These are phyloP conservation scores for Hygrophorus russula DNA, from an alignment of 768 basidiomycete species.

Conservation along the genomic window DNA sequence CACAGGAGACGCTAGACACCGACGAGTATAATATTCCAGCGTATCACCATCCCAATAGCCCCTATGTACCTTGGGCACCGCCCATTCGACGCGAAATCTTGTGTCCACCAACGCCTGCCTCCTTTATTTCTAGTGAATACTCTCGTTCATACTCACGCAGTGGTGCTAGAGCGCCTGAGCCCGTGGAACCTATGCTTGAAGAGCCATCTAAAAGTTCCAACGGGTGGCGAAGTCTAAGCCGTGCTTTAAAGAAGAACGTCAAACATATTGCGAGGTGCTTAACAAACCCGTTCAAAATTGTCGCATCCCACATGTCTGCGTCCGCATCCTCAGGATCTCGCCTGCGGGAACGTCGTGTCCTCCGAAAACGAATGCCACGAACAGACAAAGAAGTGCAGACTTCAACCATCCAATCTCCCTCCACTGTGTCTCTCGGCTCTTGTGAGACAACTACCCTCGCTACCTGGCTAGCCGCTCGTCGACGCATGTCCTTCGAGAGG, in stretches of 20 bases:
- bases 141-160: conserved; percentile 23
- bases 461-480: conserved; percentile 29
- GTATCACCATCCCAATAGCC: conserved; percentile 40
- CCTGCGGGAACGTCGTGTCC: not conserved
- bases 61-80: conserved; percentile 41
- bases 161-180: conserved; percentile 31
- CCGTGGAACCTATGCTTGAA: conserved; percentile 10
- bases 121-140: conserved; percentile 19
- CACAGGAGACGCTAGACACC: not conserved
- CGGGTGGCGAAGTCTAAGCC: conserved; percentile 20
- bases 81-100: conserved; percentile 30
- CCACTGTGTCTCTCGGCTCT: conserved; percentile 12
- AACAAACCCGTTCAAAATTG: conserved; percentile 9
- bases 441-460: conserved; percentile 12
- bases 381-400: not conserved
- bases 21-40: conserved; percentile 22
- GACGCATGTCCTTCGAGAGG: conserved; percentile 16
- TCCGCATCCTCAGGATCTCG: not conserved
- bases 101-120: conserved; percentile 26
- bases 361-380: not conserved
- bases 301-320: not conserved
- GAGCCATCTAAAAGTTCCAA: conserved; percentile 14
- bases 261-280: conserved; percentile 15
- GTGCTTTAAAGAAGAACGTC: conserved; percentile 16
- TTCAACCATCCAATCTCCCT: conserved; percentile 5